phyloP scores from a whole-genome alignment of 2,329 filamentous ascomycete genomes.

The Zelopaecilomyces penicillatus region DNA sequence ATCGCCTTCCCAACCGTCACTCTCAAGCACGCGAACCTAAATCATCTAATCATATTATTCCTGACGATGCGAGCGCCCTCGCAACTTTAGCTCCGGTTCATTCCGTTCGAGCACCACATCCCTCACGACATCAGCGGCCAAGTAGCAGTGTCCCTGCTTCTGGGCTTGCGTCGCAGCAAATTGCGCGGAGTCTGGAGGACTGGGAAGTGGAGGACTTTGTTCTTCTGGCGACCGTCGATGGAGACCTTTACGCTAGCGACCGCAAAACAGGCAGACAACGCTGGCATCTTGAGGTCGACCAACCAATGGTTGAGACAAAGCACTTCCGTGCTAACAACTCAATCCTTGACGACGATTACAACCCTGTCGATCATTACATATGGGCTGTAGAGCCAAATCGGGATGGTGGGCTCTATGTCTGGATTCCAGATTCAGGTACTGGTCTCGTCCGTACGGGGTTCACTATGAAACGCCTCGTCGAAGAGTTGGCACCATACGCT shows the following conservation, averaged over 20 bases:
- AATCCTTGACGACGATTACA: conserved; percentile 47
- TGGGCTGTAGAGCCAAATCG: conserved; percentile 93
- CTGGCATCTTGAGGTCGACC: conserved; percentile 78
- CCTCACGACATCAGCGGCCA: conserved; percentile 52
- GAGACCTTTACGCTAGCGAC: conserved; percentile 86
- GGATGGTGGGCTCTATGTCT: conserved; percentile 81
- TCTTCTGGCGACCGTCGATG: conserved; percentile 99
- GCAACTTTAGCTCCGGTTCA: conserved; percentile 94
- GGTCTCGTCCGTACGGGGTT: conserved; percentile 59
- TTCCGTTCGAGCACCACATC: conserved; percentile 85
- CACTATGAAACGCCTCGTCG: conserved; percentile 81
- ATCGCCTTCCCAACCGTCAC: conserved; percentile 15
- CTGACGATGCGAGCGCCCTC: conserved; percentile 84
- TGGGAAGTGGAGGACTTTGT: conserved; percentile 99
- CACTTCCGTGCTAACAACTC: conserved; percentile 68
- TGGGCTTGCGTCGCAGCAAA: conserved; percentile 72
- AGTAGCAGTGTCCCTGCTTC: conserved; percentile 51
- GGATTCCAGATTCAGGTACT: conserved; percentile 55
- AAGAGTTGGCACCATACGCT: conserved; percentile 69
- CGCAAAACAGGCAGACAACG: conserved; percentile 74
- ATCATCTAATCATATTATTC: conserved; percentile 28
- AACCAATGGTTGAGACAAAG: conserved; percentile 83
- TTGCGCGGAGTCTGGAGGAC: conserved; percentile 95
- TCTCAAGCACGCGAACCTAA: conserved; percentile 22
- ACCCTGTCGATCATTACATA: conserved; percentile 72